phyloP scores from a whole-genome alignment of 805 yeast genomes.

The Isabelozyma pseudorhagii region DNA sequence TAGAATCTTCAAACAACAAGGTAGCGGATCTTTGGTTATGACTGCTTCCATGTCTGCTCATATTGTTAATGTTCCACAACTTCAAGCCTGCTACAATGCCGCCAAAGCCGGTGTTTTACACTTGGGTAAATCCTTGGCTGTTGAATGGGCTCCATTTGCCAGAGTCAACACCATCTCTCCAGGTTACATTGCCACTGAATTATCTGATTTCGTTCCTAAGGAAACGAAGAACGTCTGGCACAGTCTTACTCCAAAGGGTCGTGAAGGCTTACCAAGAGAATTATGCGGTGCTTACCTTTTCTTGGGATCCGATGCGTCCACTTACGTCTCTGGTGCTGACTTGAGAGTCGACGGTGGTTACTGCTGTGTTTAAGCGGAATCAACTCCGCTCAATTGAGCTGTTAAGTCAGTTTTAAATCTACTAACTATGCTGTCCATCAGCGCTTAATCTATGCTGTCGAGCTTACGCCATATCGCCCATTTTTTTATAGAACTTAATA shows the following conservation, averaged over 20 bases:
- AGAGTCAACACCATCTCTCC: constrained; percentile 81
- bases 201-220: constrained; percentile 41
- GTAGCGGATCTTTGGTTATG: constrained; percentile 73
- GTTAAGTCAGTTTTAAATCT: no score
- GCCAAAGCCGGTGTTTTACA: constrained; percentile 84
- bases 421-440: no score
- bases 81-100: constrained; percentile 82
- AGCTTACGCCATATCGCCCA: no score
- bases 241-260: constrained; percentile 61
- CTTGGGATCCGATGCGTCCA: constrained; percentile 77
- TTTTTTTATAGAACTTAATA: not conserved
- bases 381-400: not conserved
- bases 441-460: no score
- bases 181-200: constrained; percentile 79
- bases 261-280: constrained; percentile 72
- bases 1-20: constrained; percentile 65
- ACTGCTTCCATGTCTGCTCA: constrained; percentile 91
- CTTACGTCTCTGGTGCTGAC: constrained; percentile 78
- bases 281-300: constrained; percentile 77
- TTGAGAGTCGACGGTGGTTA: constrained; percentile 80
- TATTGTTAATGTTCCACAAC: constrained; percentile 82
- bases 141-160: constrained; percentile 86
- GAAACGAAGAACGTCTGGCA: constrained; percentile 39
- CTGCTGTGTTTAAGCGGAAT: constrained; percentile 37
- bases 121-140: constrained; percentile 72